Base-by-base conservation (phyloP, 192 early-diverging fungal species). In the Pecoramyces ruminantium region DNA sequence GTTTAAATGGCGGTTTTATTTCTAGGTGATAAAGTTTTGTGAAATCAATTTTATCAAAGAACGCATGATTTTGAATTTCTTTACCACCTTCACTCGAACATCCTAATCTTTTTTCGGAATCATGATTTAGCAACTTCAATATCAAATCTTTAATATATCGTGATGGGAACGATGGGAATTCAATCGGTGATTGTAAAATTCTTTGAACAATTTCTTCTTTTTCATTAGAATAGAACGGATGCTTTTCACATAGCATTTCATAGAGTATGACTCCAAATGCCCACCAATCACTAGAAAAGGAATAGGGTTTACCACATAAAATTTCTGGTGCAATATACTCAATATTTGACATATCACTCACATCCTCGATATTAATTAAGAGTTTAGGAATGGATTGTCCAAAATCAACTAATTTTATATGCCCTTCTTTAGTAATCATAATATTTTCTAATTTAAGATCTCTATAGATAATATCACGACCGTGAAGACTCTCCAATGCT, bases 361-460 rank as follows among this genome's bases (percentile, higher is more conserved):
- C 25, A 9, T 67, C 51, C 0, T 67, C 51, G n/a, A 67, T 21
- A 67, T 67, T 67, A 6, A 67, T 67, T 8, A n/a, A 8, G 0
- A 67, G 9, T 67, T 67, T 67, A 1, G 51, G 51, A n/a, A 67
- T 25, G n/a, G 51, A 67, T 67, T 88, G 82, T 30, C 87, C 87
- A 82, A 90, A 90, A 82, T 90, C 89, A 29, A 88, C 83, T 38
- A 90, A 84, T 77, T 88, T 86, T 29, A 90, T 84, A 80, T 90
- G 87, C 0, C 89, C 89, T 25, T 87, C 86, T 30, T 84, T 78
- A 21, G 79, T 85, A 34, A 90, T 79, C n/a, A 90, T 79, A 28
- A 90, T 85, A 67, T 90, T 90, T 82, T 90, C 89, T 30, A 89
- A 86, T 80, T 90, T 89, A 78, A 90, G 80, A 83, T 90, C 89